Evolutionary conservation across 768 basidiomycete genomes (phyloP), one percentile per base, ranked within the genome.

Genomic region (Pilatotrama ljubarskyi): DNA sequence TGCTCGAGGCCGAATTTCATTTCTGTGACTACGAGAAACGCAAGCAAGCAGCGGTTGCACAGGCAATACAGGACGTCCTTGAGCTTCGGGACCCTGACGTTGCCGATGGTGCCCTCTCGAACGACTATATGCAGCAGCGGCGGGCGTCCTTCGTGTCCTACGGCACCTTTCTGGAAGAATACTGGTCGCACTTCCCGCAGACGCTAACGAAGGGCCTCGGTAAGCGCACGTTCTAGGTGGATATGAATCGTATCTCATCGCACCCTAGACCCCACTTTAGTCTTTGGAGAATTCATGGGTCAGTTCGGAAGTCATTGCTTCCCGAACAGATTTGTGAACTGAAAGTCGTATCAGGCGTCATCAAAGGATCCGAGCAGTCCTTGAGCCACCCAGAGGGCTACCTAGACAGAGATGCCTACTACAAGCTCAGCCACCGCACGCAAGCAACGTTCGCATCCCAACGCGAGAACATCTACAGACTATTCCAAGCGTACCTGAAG

Each of bases 321-420:
- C n/a, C n/a, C n/a, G n/a, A n/a, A n/a, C n/a, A n/a, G n/a, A n/a
- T n/a, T n/a, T n/a, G n/a, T n/a, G n/a, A n/a, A n/a, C n/a, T n/a
- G n/a, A n/a, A n/a, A n/a, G n/a, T n/a, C n/a, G n/a, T n/a, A n/a
- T n/a, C n/a, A n/a, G n/a, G n/a, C n/a, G 81, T 86, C 6, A 84
- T 91, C 61, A 80, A 83, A 65, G 88, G 89, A n/a, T 87, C 88
- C 0, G 86, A 89, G 67, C 72, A 73, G 47, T 74, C 86, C 0
- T 55, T 84, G 8, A 55, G 55, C 0, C 70, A 64, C 50, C 67
- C 65, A 2, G 62, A 68, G 8, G 69, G 78, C 3, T 77, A 70
- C 68, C 72, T 89, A 4, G 74, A 79, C 47, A 68, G 71, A 40
- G 59, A 66, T 1, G 64, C 72, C 0, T 89, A 89, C 64, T 66